A percentile compares a stretch with the other conserved stretches of the same genome.
Conservation (phyloP, 148 eudicot genomes). For the Camellia sinensis region DNA sequence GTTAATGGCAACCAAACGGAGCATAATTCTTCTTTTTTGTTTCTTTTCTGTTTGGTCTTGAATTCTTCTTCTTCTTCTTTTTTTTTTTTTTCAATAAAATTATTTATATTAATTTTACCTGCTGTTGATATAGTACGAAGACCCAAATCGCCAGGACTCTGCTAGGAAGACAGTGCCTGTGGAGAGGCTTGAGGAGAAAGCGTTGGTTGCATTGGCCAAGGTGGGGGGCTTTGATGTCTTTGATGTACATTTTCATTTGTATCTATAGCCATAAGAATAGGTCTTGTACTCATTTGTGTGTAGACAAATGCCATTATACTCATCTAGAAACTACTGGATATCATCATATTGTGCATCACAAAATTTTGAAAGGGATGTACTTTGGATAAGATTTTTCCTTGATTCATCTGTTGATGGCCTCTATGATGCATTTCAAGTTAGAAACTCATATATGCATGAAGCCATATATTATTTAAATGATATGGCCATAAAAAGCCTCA, state of each 20-base stretch:
- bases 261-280: not conserved
- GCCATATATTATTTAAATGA: too few relatives aligned
- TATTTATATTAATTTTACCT: constrained; percentile 1
- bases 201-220: constrained; percentile 75
- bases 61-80: not conserved
- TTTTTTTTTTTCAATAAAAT: not conserved
- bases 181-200: constrained; percentile 86
- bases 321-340: not conserved
- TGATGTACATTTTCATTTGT: not conserved
- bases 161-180: constrained; percentile 83
- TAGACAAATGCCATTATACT: not conserved
- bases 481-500: too few relatives aligned
- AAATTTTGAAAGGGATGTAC: too few relatives aligned
- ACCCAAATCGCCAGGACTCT: constrained; percentile 63
- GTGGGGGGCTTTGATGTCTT: constrained; percentile 28
- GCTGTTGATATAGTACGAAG: constrained; percentile 68
- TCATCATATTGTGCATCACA: too few relatives aligned
- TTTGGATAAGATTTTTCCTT: too few relatives aligned
- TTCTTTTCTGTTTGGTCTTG: not conserved
- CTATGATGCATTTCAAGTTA: too few relatives aligned
- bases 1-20: constrained; percentile 3
- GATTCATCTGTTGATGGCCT: too few relatives aligned
- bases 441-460: too few relatives aligned
- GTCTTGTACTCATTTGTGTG: not conserved
- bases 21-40: not conserved